Percentiles rank a stretch among this genome's conserved stretches.
Evolutionary conservation across 495 filamentous ascomycete species (phyloP).

Genomic region (Xylaria palmicola): DNA sequence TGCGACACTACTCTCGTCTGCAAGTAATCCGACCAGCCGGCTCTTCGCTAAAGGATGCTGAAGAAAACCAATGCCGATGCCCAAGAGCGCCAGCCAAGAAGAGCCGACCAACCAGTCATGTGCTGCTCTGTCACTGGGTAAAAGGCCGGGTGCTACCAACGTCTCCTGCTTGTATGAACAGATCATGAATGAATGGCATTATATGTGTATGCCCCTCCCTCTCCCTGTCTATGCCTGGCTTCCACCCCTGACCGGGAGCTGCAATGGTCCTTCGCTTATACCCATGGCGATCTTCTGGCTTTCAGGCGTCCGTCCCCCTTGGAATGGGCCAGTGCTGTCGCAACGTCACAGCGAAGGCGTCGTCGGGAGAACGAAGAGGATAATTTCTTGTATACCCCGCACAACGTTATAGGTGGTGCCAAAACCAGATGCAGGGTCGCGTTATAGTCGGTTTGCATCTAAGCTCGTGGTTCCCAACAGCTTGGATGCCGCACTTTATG

Average conservation of each 20-base stretch:
- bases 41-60: background rate
- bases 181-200: background rate
- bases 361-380: background rate
- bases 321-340: background rate
- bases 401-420: too few relatives aligned
- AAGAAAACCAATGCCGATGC: background rate
- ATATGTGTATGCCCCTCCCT: background rate
- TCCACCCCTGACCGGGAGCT: background rate
- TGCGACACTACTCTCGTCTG: background rate
- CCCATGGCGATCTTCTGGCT: background rate
- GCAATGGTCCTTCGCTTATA: background rate
- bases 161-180: background rate
- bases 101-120: background rate
- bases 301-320: background rate
- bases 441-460: too few relatives aligned
- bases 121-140: background rate
- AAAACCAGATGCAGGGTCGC: too few relatives aligned
- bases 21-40: slow-evolving; percentile 1
- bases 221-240: too few relatives aligned
- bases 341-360: background rate
- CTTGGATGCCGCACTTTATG: too few relatives aligned
- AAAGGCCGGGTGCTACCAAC: background rate
- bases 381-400: too few relatives aligned
- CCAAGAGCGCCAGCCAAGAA: background rate
- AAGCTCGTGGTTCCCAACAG: too few relatives aligned